Percentiles rank a stretch among this genome's conserved stretches.
phyloP scores from a whole-genome alignment of 768 basidiomycete species.

The Tylopilus felleus region DNA sequence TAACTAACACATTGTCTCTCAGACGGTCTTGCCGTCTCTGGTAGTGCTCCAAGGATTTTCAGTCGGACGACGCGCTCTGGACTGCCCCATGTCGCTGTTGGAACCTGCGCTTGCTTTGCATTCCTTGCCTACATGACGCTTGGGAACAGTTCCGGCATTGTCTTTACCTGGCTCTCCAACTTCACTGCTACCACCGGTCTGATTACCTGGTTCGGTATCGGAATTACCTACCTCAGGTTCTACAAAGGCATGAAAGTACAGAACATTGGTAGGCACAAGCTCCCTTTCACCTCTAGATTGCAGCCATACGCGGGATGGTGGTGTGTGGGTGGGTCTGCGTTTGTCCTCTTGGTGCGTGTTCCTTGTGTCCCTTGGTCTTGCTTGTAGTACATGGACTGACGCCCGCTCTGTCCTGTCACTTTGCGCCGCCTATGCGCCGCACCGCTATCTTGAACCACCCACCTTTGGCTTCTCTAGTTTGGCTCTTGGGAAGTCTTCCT shows the following conservation, averaged over 20 bases:
- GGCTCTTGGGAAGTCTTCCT: background rate
- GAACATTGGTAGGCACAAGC: conserved; percentile 40
- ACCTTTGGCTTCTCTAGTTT: no score
- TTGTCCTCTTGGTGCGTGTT: conserved; percentile 36
- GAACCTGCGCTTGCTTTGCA: conserved; percentile 29
- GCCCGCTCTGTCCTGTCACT: no score
- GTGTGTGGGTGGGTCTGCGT: conserved; percentile 29
- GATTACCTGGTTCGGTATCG: conserved; percentile 45
- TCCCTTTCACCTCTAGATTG: conserved; percentile 44
- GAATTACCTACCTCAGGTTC: conserved; percentile 49
- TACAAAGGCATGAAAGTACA: conserved; percentile 45
- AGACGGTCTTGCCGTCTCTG: conserved; percentile 51
- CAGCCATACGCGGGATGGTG: conserved; percentile 36
- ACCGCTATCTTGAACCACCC: no score
- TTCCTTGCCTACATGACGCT: conserved; percentile 40
- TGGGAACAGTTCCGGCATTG: conserved; percentile 31
- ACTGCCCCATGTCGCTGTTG: background rate
- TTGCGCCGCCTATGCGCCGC: no score
- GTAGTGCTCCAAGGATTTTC: conserved; percentile 46
- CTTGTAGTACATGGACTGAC: conserved; percentile 28
- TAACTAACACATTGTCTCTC: conserved; percentile 5
- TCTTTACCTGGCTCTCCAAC: conserved; percentile 41
- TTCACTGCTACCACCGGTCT: conserved; percentile 39
- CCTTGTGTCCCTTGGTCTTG: conserved; percentile 38
- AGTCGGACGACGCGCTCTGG: background rate